These are phyloP conservation scores for Theobroma grandiflorum DNA, from an alignment of 441 rosid genomes.

Conservation along the genomic window DNA sequence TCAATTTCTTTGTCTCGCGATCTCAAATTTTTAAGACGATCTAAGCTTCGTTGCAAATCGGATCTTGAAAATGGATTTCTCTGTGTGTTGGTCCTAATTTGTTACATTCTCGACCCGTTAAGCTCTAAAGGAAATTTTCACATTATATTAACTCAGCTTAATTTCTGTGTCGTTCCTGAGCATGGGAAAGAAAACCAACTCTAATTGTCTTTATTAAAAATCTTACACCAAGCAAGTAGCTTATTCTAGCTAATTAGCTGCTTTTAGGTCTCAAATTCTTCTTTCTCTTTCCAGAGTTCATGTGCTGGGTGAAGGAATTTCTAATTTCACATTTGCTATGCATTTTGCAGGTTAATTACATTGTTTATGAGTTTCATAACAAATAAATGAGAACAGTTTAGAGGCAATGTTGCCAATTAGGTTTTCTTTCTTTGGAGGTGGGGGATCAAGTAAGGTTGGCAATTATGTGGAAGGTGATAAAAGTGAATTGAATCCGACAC, in stretches of 20 bases:
- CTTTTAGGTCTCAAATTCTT: neutral
- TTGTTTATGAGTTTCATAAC: neutral
- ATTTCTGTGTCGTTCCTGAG: conserved; percentile 13
- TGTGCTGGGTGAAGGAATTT: neutral
- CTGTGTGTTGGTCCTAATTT: neutral
- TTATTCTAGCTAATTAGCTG: neutral
- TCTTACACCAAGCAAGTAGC: neutral
- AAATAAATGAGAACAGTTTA: conserved; percentile 1
- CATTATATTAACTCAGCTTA: neutral
- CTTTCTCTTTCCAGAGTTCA: neutral
- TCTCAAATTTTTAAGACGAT: conserved; percentile 4
- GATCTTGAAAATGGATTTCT: conserved; percentile 21
- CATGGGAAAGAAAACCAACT: neutral
- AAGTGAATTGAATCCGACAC: conserved; percentile 49
- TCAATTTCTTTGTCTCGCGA: conserved; percentile 2
- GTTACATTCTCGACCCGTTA: neutral
- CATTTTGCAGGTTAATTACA: conserved; percentile 11
- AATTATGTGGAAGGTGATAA: conserved; percentile 37
- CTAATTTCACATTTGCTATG: conserved; percentile 1
- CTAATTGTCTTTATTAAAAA: neutral
- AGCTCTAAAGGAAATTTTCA: neutral
- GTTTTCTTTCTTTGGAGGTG: conserved; percentile 63
- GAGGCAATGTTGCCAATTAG: conserved; percentile 54
- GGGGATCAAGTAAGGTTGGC: conserved; percentile 46
- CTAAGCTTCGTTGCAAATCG: neutral